These are phyloP conservation scores for Cicer judaicum DNA, from an alignment of 306 rosid species.

Conservation along the genomic window DNA sequence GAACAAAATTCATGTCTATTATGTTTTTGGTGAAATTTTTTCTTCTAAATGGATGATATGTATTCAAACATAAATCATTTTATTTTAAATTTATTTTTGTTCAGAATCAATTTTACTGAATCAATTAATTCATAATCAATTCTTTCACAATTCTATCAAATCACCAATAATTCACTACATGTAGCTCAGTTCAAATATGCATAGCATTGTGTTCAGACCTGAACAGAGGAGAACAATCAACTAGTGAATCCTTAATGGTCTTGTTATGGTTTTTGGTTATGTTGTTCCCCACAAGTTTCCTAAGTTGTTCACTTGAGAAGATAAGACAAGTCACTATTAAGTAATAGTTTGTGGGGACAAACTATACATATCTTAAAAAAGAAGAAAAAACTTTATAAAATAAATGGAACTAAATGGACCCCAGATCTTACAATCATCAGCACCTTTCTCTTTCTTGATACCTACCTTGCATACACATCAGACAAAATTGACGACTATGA, in stretches of 20 bases:
- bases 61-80: too few relatives aligned
- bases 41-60: too few relatives aligned
- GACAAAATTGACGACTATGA: slow-evolving; percentile 72
- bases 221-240: neutral
- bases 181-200: neutral
- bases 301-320: neutral
- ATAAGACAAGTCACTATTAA: slow-evolving; percentile 21
- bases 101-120: too few relatives aligned
- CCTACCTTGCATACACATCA: slow-evolving; percentile 60
- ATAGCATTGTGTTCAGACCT: neutral
- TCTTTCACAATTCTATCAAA: neutral
- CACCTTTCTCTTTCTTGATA: slow-evolving; percentile 54
- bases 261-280: neutral
- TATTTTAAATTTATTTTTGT: too few relatives aligned
- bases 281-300: neutral
- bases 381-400: slow-evolving; percentile 35
- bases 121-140: too few relatives aligned
- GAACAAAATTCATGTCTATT: too few relatives aligned
- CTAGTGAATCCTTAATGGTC: neutral
- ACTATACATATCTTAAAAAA: slow-evolving; percentile 9
- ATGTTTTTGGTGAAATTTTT: too few relatives aligned
- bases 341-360: slow-evolving; percentile 25
- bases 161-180: neutral
- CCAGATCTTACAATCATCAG: slow-evolving; percentile 37
- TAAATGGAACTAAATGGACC: slow-evolving; percentile 52